Percentiles rank a stretch among this genome's conserved stretches.
Conservation (phyloP, 768 basidiomycete species). For the Naganishia kalamii region DNA sequence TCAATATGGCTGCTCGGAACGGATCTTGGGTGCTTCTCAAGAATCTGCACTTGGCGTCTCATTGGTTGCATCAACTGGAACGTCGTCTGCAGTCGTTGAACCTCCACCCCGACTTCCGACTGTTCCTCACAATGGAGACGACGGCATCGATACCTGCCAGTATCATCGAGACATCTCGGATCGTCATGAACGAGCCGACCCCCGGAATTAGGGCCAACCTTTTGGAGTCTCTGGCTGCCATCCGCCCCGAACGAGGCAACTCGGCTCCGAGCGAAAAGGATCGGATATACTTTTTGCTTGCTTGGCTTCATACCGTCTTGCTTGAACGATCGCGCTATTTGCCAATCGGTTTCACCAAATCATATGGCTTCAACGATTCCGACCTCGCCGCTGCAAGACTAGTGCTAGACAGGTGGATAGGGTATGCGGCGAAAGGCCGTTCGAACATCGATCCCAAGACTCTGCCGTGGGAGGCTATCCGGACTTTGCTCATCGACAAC, state of each 20-base stretch:
- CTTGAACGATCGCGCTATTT: conserved; percentile 95
- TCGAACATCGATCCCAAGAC: conserved; percentile 84
- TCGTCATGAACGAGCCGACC: conserved; percentile 98
- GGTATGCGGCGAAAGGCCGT: conserved; percentile 69
- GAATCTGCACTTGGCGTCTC: conserved; percentile 91
- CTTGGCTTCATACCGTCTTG: conserved; percentile 98
- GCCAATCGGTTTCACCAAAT: conserved; percentile 92
- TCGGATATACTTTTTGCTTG: conserved; percentile 87
- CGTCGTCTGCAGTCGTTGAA: conserved; percentile 90
- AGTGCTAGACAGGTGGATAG: conserved; percentile 88
- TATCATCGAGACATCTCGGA: conserved; percentile 87
- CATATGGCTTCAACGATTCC: conserved; percentile 98
- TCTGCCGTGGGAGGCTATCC: conserved; percentile 94
- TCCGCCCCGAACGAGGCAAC: conserved; percentile 63
- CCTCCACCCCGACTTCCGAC: conserved; percentile 82
- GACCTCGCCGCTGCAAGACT: conserved; percentile 88
- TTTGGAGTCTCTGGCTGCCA: conserved; percentile 74
- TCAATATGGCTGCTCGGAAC: conserved; percentile 81
- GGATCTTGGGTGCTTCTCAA: conserved; percentile 95
- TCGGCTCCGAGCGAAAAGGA: conserved; percentile 89
- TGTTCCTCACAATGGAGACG: conserved; percentile 97
- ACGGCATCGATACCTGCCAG: conserved; percentile 92
- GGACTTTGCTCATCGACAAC: conserved; percentile 86
- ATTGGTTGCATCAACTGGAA: conserved; percentile 92
- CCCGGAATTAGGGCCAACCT: conserved; percentile 96